Evolutionary conservation across 2,329 filamentous ascomycete genomes (phyloP), one percentile per base, ranked within the genome.

Genomic region (Fusarium verticillioides): DNA sequence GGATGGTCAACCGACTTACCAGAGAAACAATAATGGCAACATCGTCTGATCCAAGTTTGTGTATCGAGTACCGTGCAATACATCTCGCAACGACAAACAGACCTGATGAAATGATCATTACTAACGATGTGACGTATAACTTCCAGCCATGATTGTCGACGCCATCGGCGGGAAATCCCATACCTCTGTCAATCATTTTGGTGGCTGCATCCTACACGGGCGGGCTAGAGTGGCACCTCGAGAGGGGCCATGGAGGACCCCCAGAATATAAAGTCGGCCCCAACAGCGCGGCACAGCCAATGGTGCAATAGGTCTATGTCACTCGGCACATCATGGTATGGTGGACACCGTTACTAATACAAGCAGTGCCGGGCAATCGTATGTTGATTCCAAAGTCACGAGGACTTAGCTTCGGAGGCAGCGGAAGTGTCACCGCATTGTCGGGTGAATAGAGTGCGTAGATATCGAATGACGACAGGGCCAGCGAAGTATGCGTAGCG

Each of bases 71-170:
- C 2, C 58, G 58, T 1, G 58, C 49, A 11, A 54, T 5, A 9
- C 47, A 57, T 12, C 58, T 54, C 8, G 49, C 58, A 36, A 57
- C 8, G 28, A 57, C 58, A 13, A 60, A 60, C 4, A 60, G 9
- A 7, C 58, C 49, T 1, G 37, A 39, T 2, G 58, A 11, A 21
- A 60, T 57, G 19, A 61, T 57, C 58, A 61, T 61, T 2, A 43
- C 28, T 8, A 61, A 11, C 0, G 58, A 61, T 6, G 49, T 61
- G 34, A 57, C 23, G 30, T 61, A 61, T 8, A 61, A 10, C 37
- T 61, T 61, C 49, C 37, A 61, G 18, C 58, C 58, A 18, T 57
- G 58, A 19, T 43, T 61, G 6, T 57, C 37, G 4, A 61, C 19
- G 18, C 58, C 37, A 18, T 61, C 36, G 28, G 37, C 11, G 37